Conservation (phyloP, 2,329 filamentous ascomycete species). For the Aspergillus proliferans region DNA sequence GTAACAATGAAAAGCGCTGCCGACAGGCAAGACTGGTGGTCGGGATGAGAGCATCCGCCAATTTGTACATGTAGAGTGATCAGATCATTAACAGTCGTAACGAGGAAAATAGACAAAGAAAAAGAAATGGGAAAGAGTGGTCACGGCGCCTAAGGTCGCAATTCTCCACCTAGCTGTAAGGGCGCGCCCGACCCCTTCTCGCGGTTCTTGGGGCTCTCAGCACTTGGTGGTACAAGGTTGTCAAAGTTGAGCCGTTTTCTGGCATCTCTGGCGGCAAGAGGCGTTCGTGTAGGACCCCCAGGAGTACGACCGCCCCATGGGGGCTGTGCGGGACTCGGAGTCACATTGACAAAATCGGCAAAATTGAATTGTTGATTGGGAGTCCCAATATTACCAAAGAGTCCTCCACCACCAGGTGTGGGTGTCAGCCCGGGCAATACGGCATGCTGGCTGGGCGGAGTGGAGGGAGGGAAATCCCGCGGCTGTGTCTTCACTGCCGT, state of each 20-base stretch:
- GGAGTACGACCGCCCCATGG: constrained; percentile 62
- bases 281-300: constrained; percentile 56
- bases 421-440: constrained; percentile 46
- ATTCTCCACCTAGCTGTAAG: constrained; percentile 61
- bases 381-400: constrained; percentile 69
- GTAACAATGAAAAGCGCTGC: background rate
- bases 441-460: constrained; percentile 63
- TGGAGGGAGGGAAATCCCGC: constrained; percentile 59
- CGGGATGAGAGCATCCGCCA: background rate
- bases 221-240: constrained; percentile 55
- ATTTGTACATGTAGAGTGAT: constrained; percentile 15
- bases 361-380: constrained; percentile 87
- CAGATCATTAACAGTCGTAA: constrained; percentile 18
- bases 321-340: constrained; percentile 86
- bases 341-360: constrained; percentile 95
- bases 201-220: constrained; percentile 37
- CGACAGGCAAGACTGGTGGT: background rate
- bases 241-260: constrained; percentile 78
- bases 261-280: constrained; percentile 61
- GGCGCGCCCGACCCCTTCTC: constrained; percentile 50
- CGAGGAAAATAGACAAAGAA: constrained; percentile 16
- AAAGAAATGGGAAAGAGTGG: constrained; percentile 4
- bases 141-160: constrained; percentile 41
- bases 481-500: constrained; percentile 41
- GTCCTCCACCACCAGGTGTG: constrained; percentile 60